Base-by-base conservation (phyloP, 495 filamentous ascomycete genomes). In the Apiosordaria backusii region DNA sequence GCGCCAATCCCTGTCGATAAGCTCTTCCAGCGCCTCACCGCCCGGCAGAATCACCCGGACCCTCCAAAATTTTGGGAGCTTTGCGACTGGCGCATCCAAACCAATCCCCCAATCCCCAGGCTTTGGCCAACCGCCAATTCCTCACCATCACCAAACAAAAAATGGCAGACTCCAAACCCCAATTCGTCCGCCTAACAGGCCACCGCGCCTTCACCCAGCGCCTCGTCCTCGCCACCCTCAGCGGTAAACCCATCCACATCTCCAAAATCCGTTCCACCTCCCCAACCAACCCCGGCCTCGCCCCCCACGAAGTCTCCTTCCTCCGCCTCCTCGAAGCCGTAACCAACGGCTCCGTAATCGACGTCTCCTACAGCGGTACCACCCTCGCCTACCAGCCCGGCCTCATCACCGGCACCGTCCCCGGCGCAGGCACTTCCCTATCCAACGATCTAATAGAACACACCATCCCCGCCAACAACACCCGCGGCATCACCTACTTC, bases 311-410 rank as follows among this genome's bases (percentile, higher is more conserved):
- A 80, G 87, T 97, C 72, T 97, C 94, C 40, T 92, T 99, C 79
- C 85, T 99, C 19, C 95, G 96, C 60, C 89, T 99, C 7, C 88
- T 99, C 69, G 95, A 98, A 75, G 82, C 90, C 62, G 83, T 99
- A 70, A 98, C 96, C 74, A 99, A 99, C 85, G 96, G 96, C 80
- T 90, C 91, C 29, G 84, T 87, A 66, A 91, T 97, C 80, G 92
- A 97, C 73, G 96, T 99, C 70, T 95, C 92, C 18, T 92, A 96
- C 78, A 97, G 92, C 10, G 95, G 96, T 68, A 98, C 95, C 0
- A 92, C 91, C 16, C 82, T 98, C 55, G 87, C 92, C 40, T 98
- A 95, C 80, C 88, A 89, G 59, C 96, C 96, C 0, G 96, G 96
- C 26, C 81, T 99, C 5, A 93, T 99, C 68, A 93, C 90, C 1